These are phyloP conservation scores for Litchi chinensis DNA, from an alignment of 345 rosid species.

Conservation along the genomic window DNA sequence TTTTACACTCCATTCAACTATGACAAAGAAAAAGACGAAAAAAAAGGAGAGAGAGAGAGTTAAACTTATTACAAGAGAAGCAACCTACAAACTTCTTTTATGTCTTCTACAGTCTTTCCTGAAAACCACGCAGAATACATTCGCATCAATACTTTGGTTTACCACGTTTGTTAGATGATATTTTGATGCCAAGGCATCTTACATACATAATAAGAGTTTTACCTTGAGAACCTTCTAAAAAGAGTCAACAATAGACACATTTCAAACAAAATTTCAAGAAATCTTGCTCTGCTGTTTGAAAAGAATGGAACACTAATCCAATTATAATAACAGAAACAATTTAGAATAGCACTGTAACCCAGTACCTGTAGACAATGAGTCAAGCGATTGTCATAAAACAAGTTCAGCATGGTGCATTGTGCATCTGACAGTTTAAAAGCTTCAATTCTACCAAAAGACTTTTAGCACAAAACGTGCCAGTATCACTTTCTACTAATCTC, in stretches of 20 bases:
- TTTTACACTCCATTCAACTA: slow-evolving; percentile 77
- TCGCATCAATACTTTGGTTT: background rate
- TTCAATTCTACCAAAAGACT: background rate
- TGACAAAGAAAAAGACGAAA: background rate
- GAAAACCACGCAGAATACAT: slow-evolving; percentile 1
- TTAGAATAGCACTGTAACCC: background rate
- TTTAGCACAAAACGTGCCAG: background rate
- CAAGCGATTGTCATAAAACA: background rate
- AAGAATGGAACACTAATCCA: background rate
- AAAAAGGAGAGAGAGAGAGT: slow-evolving; percentile 7
- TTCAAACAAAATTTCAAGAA: background rate
- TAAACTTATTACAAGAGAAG: slow-evolving; percentile 1
- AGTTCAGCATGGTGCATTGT: background rate
- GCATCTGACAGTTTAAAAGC: background rate
- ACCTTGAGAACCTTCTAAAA: background rate
- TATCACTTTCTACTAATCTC: background rate
- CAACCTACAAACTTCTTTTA: background rate
- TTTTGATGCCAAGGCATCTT: slow-evolving; percentile 4
- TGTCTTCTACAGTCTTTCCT: background rate
- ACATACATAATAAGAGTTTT: background rate
- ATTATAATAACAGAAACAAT: background rate
- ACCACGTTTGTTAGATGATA: background rate
- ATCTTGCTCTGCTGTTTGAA: background rate
- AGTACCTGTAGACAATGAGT: background rate
- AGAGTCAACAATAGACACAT: background rate